Conservation (phyloP, 2,329 filamentous ascomycete genomes). For the Pyrenophora tritici-repentis region DNA sequence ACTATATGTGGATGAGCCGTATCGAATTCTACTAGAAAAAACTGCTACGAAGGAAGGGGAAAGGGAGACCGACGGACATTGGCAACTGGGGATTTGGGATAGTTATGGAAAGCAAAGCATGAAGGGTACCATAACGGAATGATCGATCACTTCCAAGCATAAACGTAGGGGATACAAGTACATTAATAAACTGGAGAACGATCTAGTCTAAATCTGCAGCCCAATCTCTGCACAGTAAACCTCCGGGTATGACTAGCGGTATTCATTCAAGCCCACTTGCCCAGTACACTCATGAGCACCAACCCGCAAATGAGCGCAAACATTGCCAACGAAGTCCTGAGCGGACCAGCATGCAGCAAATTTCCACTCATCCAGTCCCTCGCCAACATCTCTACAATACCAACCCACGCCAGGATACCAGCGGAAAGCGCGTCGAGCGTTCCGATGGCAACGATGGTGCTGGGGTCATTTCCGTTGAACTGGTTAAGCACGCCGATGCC, state of each 20-base stretch:
- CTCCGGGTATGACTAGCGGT: too few relatives aligned
- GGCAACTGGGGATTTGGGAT: constrained; percentile 30
- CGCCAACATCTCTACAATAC: constrained; percentile 79
- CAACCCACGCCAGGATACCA: constrained; percentile 79
- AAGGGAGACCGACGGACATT: constrained; percentile 1
- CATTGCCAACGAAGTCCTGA: constrained; percentile 58
- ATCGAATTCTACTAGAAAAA: constrained; percentile 32
- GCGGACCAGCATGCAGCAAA: constrained; percentile 57
- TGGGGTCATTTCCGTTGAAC: constrained; percentile 74
- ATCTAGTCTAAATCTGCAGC: too few relatives aligned
- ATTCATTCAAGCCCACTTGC: constrained; percentile 68
- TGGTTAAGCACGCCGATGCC: constrained; percentile 71
- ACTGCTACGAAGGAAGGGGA: too few relatives aligned
- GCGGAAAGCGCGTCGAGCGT: constrained; percentile 75
- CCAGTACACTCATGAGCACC: constrained; percentile 71
- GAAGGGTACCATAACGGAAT: too few relatives aligned
- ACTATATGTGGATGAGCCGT: constrained; percentile 39
- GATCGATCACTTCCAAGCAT: too few relatives aligned
- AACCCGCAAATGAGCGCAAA: constrained; percentile 65
- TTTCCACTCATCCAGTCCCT: constrained; percentile 67
- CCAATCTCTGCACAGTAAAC: too few relatives aligned
- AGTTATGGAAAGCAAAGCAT: too few relatives aligned
- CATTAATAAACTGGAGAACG: too few relatives aligned
- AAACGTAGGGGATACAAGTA: too few relatives aligned
- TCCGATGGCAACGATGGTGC: constrained; percentile 72